Evolutionary conservation across 345 rosid species (phyloP).

Genomic region (Sisymbrium altissimum): DNA sequence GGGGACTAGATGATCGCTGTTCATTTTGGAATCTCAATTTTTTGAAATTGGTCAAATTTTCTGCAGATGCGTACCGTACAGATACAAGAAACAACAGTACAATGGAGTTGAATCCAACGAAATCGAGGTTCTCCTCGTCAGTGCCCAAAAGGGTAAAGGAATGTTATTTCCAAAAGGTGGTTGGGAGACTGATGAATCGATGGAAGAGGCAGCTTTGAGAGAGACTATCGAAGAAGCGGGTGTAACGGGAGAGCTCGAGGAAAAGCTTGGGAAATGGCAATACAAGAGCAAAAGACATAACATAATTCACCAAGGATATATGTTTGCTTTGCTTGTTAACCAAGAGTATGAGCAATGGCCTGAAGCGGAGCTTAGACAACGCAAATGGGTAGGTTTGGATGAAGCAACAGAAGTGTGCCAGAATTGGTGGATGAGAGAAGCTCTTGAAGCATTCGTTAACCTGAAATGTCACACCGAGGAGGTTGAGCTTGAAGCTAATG

Average conservation of each 20-base stretch:
- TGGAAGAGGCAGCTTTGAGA: conserved; percentile 50
- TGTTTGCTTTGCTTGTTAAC: conserved; percentile 48
- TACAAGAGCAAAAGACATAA: conserved; percentile 53
- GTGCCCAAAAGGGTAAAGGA: conserved; percentile 51
- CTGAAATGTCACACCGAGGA: conserved; percentile 8
- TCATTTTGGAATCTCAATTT: conserved; percentile 3
- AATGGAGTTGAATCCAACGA: conserved; percentile 12
- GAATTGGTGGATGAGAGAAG: conserved; percentile 59
- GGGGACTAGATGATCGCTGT: neutral
- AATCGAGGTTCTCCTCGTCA: conserved; percentile 49
- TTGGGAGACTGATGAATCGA: conserved; percentile 59
- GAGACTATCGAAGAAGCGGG: conserved; percentile 66
- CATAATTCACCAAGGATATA: conserved; percentile 45
- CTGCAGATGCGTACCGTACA: conserved; percentile 60
- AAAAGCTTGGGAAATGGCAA: conserved; percentile 47
- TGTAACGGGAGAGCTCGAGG: conserved; percentile 42
- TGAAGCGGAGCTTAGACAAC: conserved; percentile 37
- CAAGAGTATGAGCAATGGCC: conserved; percentile 51
- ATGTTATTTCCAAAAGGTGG: conserved; percentile 70
- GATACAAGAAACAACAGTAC: conserved; percentile 36
- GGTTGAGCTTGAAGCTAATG: neutral
- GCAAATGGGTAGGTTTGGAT: conserved; percentile 50
- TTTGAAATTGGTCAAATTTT: neutral
- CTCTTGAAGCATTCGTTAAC: conserved; percentile 46
- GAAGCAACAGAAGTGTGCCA: conserved; percentile 51